These are phyloP conservation scores for Curvularia hawaiiensis DNA, from an alignment of 2,329 filamentous ascomycete genomes.

Conservation along the genomic window DNA sequence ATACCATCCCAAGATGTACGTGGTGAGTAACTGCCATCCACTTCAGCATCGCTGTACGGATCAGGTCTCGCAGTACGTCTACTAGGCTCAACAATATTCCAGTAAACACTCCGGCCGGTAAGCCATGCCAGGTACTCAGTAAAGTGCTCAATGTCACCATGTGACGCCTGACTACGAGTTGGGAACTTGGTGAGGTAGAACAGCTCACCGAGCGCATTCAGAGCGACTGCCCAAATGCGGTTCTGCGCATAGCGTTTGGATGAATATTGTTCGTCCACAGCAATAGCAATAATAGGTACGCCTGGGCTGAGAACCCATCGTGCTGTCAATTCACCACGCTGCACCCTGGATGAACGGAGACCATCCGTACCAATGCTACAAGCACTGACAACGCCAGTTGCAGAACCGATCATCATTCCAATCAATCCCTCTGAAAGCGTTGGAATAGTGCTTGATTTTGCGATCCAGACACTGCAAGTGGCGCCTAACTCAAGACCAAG, in stretches of 20 bases:
- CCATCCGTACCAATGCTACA: conserved; percentile 74
- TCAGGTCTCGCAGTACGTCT: conserved; percentile 73
- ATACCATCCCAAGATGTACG: conserved; percentile 76
- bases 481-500: conserved; percentile 73
- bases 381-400: conserved; percentile 79
- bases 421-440: conserved; percentile 76
- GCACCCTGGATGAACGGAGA: conserved; percentile 65
- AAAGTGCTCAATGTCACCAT: conserved; percentile 56
- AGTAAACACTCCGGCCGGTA: conserved; percentile 76
- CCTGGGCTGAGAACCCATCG: conserved; percentile 92
- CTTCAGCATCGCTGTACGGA: conserved; percentile 70
- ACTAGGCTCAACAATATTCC: conserved; percentile 80
- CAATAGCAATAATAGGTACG: conserved; percentile 84
- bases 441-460: conserved; percentile 76
- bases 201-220: conserved; percentile 92
- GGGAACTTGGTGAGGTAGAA: conserved; percentile 82
- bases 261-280: conserved; percentile 82
- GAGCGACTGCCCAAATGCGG: conserved; percentile 86
- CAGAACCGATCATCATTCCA: conserved; percentile 83
- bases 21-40: conserved; percentile 76
- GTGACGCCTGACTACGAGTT: conserved; percentile 57
- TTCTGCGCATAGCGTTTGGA: conserved; percentile 69
- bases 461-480: conserved; percentile 84
- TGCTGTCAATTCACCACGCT: conserved; percentile 78
- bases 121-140: conserved; percentile 75